A percentile compares a stretch with the other conserved stretches of the same genome.
These are phyloP conservation scores for Mrakia gelida DNA, from an alignment of 768 basidiomycete genomes.

Conservation along the genomic window DNA sequence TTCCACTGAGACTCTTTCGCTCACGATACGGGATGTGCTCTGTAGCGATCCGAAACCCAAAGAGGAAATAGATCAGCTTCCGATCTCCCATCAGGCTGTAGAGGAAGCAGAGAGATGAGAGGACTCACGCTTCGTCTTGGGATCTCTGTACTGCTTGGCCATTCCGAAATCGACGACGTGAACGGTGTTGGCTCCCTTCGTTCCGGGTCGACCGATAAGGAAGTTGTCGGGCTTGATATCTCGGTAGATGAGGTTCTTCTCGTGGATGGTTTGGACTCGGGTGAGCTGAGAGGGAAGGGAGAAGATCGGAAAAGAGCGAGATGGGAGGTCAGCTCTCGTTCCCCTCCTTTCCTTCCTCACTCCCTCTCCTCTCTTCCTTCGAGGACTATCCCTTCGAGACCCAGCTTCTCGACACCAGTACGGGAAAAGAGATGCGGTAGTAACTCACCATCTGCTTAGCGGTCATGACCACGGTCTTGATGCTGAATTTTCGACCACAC, in stretches of 20 bases:
- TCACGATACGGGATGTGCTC: conserved; percentile 98
- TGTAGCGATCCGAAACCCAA: not conserved
- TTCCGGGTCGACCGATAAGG: conserved; percentile 87
- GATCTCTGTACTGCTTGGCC: conserved; percentile 99
- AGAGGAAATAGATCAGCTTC: not conserved
- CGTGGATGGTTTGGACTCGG: conserved; percentile 95
- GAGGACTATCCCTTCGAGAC: no score
- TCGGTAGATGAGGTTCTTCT: conserved; percentile 98
- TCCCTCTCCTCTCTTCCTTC: no score
- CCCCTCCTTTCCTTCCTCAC: not conserved
- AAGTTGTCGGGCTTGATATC: conserved; percentile 99
- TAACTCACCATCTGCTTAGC: conserved; percentile 91
- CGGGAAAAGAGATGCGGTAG: not conserved
- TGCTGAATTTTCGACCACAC: conserved; percentile 94
- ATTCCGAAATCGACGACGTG: conserved; percentile 95
- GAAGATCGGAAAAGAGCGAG: conserved; percentile 19
- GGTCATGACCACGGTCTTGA: conserved; percentile 98
- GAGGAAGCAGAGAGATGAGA: not conserved
- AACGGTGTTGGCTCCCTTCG: conserved; percentile 75
- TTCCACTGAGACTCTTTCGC: conserved; percentile 92
- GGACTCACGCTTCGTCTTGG: conserved; percentile 61
- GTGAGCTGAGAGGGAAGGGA: conserved; percentile 58
- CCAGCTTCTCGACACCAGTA: not conserved
- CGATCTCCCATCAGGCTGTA: not conserved
- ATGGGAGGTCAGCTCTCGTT: conserved; percentile 2